Evolutionary conservation across 176 grass and related monocot genomes (phyloP).

Genomic region (Zea mays): Zm-B73-REFERENCE-NAM-5.0 NC_050100.1:208095501-208096000

Average conservation of each 20-base stretch:
- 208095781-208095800: not conserved
- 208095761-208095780: constrained; percentile 8
- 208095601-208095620: constrained; percentile 33
- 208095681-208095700: not conserved
- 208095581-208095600: constrained; percentile 47
- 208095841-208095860: no score
- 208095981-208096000: constrained; percentile 35
- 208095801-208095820: constrained; percentile 6
- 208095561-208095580: not conserved
- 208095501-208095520: not conserved
- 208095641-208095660: constrained; percentile 40
- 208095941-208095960: not conserved
- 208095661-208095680: not conserved
- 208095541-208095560: not conserved
- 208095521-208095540: constrained; percentile 38
- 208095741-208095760: constrained; percentile 32
- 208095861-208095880: not conserved
- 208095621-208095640: not conserved
- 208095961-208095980: not conserved
- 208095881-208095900: no score
- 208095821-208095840: constrained; percentile 14
- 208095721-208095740: constrained; percentile 1
- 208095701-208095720: not conserved
- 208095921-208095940: not conserved
- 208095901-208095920: no score